phyloP scores from a whole-genome alignment of 306 rosid species.

The Mucuna pruriens region DNA sequence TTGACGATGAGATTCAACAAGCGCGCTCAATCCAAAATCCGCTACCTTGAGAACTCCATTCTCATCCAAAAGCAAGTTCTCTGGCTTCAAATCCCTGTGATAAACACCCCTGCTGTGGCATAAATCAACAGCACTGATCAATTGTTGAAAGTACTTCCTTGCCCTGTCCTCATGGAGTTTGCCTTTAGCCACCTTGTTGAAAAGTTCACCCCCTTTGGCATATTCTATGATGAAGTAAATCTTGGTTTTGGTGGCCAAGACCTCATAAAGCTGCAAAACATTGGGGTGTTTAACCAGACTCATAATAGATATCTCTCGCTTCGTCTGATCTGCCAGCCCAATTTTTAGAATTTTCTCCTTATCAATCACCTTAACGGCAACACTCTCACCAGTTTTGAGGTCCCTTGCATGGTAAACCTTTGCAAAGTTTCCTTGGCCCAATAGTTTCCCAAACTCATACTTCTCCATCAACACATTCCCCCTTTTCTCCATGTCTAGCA shows the following conservation, averaged over 20 bases:
- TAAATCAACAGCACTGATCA: slow-evolving; percentile 46
- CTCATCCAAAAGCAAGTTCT: slow-evolving; percentile 57
- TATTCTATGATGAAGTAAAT: slow-evolving; percentile 57
- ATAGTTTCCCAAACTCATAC: slow-evolving; percentile 47
- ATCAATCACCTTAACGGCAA: slow-evolving; percentile 53
- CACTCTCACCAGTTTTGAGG: slow-evolving; percentile 45
- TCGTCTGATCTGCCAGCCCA: slow-evolving; percentile 44
- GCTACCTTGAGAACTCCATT: slow-evolving; percentile 51
- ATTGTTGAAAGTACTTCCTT: slow-evolving; percentile 53
- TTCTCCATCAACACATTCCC: slow-evolving; percentile 48
- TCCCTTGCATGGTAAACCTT: slow-evolving; percentile 58
- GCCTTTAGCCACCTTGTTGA: slow-evolving; percentile 44
- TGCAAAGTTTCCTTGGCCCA: slow-evolving; percentile 57
- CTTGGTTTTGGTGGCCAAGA: slow-evolving; percentile 54
- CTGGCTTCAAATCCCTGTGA: slow-evolving; percentile 60
- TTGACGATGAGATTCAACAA: slow-evolving; percentile 39
- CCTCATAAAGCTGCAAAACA: slow-evolving; percentile 50
- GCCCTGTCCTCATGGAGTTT: slow-evolving; percentile 37
- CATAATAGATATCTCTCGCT: slow-evolving; percentile 48
- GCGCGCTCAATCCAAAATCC: slow-evolving; percentile 53
- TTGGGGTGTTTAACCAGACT: slow-evolving; percentile 50
- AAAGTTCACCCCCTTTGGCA: slow-evolving; percentile 59
- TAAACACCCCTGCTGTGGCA: slow-evolving; percentile 58
- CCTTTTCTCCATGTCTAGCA: slow-evolving; percentile 45
- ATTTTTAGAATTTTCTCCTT: slow-evolving; percentile 43